phyloP scores from a whole-genome alignment of 2,329 filamentous ascomycete genomes.

The Chrysosporium keratinophilum region DNA sequence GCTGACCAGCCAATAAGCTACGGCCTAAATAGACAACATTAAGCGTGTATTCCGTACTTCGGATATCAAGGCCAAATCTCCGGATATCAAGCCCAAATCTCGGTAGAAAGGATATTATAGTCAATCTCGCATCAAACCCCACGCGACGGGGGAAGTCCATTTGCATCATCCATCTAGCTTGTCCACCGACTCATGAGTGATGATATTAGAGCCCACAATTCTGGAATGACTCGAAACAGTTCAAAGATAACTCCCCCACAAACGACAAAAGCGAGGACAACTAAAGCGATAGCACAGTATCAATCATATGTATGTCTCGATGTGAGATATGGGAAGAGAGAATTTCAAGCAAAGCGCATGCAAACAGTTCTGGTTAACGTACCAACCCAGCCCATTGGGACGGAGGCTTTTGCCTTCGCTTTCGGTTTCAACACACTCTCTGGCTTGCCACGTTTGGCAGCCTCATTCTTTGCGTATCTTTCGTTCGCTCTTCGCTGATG shows the following conservation, averaged over 20 bases:
- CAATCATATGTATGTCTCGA: slow-evolving; percentile 5
- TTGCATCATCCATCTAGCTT: neutral
- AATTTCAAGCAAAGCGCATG: neutral
- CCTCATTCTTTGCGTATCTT: slow-evolving; percentile 49
- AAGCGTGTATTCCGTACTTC: neutral
- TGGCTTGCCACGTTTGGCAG: slow-evolving; percentile 50
- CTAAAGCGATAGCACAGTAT: slow-evolving; percentile 28
- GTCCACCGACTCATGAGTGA: slow-evolving; percentile 16
- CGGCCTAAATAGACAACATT: neutral
- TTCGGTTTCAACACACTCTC: slow-evolving; percentile 38
- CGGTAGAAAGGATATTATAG: neutral
- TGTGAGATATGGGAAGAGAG: neutral
- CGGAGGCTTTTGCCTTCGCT: slow-evolving; percentile 43
- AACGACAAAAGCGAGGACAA: slow-evolving; percentile 52
- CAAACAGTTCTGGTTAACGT: slow-evolving; percentile 27
- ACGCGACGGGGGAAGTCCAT: neutral
- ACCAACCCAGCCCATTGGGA: slow-evolving; percentile 52
- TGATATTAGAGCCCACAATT: slow-evolving; percentile 27
- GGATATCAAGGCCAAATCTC: too few species aligned
- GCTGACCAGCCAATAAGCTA: too few species aligned
- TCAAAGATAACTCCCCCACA: slow-evolving; percentile 53
- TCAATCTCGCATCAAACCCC: neutral
- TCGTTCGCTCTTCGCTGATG: slow-evolving; percentile 56
- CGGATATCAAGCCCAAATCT: neutral
- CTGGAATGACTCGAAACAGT: slow-evolving; percentile 38